Percentiles rank a stretch among this genome's conserved stretches.
phyloP scores from a whole-genome alignment of 2,329 filamentous ascomycete genomes.

The Knoxdaviesia proteae region DNA sequence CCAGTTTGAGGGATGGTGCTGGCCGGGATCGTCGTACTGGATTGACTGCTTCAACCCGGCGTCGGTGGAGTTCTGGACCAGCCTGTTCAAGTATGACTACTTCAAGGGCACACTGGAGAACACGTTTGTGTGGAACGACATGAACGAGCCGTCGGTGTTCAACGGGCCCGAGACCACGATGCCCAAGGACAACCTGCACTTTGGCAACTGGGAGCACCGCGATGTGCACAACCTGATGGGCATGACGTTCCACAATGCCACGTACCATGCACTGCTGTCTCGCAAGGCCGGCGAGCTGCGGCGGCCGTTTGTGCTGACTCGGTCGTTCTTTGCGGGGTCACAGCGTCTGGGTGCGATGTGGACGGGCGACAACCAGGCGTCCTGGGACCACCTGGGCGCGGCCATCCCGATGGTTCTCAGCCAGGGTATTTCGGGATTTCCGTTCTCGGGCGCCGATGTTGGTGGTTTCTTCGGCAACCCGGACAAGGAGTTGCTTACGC shows the following conservation, averaged over 20 bases:
- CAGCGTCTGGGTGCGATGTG: slow-evolving; percentile 91
- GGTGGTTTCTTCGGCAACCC: slow-evolving; percentile 98
- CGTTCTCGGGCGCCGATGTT: slow-evolving; percentile 87
- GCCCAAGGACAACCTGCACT: slow-evolving; percentile 93
- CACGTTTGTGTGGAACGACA: slow-evolving; percentile 95
- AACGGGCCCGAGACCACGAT: slow-evolving; percentile 96
- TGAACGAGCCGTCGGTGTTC: slow-evolving; percentile 98
- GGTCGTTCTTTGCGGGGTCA: slow-evolving; percentile 78
- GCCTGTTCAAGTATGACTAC: slow-evolving; percentile 65
- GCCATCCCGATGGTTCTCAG: slow-evolving; percentile 86
- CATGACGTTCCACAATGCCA: slow-evolving; percentile 87
- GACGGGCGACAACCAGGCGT: slow-evolving; percentile 94
- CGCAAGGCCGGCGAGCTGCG: slow-evolving; percentile 71
- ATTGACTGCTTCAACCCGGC: slow-evolving; percentile 91
- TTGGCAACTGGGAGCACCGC: slow-evolving; percentile 85
- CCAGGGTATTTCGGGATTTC: slow-evolving; percentile 81
- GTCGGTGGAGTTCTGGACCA: slow-evolving; percentile 76
- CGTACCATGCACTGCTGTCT: slow-evolving; percentile 62
- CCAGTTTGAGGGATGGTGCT: slow-evolving; percentile 93
- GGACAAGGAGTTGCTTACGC: slow-evolving; percentile 69
- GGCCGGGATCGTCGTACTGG: slow-evolving; percentile 95
- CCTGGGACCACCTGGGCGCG: slow-evolving; percentile 76
- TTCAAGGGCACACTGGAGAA: slow-evolving; percentile 79
- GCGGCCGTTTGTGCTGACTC: slow-evolving; percentile 80
- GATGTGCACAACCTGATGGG: slow-evolving; percentile 94